A percentile compares a stretch with the other conserved stretches of the same genome.
These are phyloP conservation scores for Spizellomyces punctatus DNA, from an alignment of 192 early-diverging fungal genomes.

Conservation along the genomic window DNA sequence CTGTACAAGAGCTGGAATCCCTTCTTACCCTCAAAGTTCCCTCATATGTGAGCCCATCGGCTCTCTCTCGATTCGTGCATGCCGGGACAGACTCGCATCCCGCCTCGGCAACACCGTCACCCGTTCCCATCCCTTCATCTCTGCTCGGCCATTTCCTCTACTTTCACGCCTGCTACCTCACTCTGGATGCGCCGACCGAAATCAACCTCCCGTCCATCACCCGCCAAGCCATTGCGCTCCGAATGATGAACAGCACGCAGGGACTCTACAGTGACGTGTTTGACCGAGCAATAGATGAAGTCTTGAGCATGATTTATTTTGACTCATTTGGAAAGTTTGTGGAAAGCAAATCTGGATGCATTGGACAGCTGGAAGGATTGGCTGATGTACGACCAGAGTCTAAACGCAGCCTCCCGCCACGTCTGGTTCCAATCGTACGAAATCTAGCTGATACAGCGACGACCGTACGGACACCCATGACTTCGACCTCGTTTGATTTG, in stretches of 20 bases:
- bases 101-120: background rate
- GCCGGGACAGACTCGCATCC: background rate
- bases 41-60: background rate
- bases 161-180: constrained; percentile 22
- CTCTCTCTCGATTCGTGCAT: constrained; percentile 23
- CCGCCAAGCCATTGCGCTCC: background rate
- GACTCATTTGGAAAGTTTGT: constrained; percentile 8
- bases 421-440: background rate
- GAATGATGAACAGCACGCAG: background rate
- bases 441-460: background rate
- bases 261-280: constrained; percentile 8
- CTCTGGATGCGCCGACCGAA: constrained; percentile 7
- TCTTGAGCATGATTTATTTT: constrained; percentile 25
- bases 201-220: constrained; percentile 8
- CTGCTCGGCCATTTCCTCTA: constrained; percentile 22
- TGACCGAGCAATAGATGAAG: constrained; percentile 19
- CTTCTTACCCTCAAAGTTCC: constrained; percentile 1
- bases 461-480: background rate
- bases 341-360: background rate
- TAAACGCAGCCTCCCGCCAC: background rate
- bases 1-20: constrained; percentile 6
- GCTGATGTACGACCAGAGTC: background rate
- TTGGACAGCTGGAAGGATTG: background rate
- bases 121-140: constrained; percentile 4
- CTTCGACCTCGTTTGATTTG: background rate